Percentiles rank a stretch among this genome's conserved stretches.
Evolutionary conservation across 345 rosid species (phyloP).

Genomic region (Gossypium australe): DNA sequence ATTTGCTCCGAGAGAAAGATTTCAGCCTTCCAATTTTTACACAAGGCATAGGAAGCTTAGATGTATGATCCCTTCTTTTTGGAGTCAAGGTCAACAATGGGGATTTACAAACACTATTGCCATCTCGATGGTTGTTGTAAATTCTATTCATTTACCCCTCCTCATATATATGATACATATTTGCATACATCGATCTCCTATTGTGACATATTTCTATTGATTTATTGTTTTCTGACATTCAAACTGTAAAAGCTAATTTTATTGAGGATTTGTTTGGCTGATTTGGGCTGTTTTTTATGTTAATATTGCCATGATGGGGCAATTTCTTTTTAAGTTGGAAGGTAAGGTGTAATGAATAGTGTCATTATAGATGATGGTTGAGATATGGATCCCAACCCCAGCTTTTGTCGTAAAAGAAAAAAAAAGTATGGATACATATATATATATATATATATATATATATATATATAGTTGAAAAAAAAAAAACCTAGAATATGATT

Average conservation of each 20-base stretch:
- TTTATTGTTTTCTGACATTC: slow-evolving; percentile 27
- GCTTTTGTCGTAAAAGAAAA: slow-evolving; percentile 12
- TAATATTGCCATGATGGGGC: slow-evolving; percentile 14
- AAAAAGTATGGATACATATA: too few species aligned
- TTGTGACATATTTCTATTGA: slow-evolving; percentile 31
- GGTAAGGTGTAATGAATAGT: slow-evolving; percentile 9
- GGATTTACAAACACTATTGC: slow-evolving; percentile 6
- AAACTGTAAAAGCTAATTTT: slow-evolving; percentile 29
- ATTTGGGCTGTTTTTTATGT: slow-evolving; percentile 7
- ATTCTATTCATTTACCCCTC: slow-evolving; percentile 20
- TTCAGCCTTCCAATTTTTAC: slow-evolving; percentile 83
- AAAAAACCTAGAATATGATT: too few species aligned
- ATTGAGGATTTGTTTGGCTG: slow-evolving; percentile 10
- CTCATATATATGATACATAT: neutral
- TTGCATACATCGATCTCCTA: slow-evolving; percentile 16
- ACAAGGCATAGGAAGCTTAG: slow-evolving; percentile 32
- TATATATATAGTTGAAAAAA: too few species aligned
- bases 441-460: too few species aligned
- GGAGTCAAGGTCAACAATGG: slow-evolving; percentile 14
- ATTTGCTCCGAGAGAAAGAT: slow-evolving; percentile 76
- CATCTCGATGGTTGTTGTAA: slow-evolving; percentile 17
- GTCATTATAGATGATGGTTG: slow-evolving; percentile 26
- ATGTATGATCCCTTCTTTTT: slow-evolving; percentile 9
- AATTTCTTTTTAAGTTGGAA: slow-evolving; percentile 10
- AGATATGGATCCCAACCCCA: slow-evolving; percentile 18